Evolutionary conservation across 768 basidiomycete species (phyloP).

Genomic region (Boletus rufocinnamomeus): DNA sequence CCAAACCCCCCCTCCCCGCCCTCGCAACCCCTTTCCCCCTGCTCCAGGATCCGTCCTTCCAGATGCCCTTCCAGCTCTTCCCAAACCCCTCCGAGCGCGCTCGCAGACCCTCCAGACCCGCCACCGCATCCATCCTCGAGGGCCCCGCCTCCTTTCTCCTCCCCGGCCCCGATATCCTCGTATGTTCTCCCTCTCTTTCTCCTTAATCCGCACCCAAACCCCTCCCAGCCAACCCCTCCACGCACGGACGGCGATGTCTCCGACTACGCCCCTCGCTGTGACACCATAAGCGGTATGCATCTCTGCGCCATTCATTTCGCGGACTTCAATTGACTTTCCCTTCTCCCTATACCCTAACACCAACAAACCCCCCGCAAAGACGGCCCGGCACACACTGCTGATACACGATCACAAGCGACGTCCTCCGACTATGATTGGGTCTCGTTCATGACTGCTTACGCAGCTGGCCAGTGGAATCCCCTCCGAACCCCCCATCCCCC

Average conservation of each 20-base stretch:
- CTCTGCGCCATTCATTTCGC: not conserved
- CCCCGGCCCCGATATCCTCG: slow-evolving; percentile 31
- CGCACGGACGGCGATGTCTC: slow-evolving; percentile 12
- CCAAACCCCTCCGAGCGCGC: slow-evolving; percentile 26
- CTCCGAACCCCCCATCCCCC: slow-evolving; percentile 67
- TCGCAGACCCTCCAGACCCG: slow-evolving; percentile 38
- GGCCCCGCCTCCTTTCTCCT: slow-evolving; percentile 43
- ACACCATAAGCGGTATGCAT: slow-evolving; percentile 28
- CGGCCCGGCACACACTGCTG: slow-evolving; percentile 7
- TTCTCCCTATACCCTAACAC: slow-evolving; percentile 25
- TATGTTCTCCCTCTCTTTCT: slow-evolving; percentile 1
- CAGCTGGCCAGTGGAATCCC: slow-evolving; percentile 79
- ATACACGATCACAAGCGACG: slow-evolving; percentile 20
- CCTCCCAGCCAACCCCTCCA: slow-evolving; percentile 6
- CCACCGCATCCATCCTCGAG: slow-evolving; percentile 48
- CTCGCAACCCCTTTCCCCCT: slow-evolving; percentile 29
- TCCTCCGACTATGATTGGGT: slow-evolving; percentile 63
- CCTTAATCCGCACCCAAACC: not conserved
- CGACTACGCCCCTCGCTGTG: slow-evolving; percentile 13
- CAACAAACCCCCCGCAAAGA: slow-evolving; percentile 14
- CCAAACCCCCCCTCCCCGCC: too few species aligned
- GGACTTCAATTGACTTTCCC: slow-evolving; percentile 3
- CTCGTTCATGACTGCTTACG: slow-evolving; percentile 75
- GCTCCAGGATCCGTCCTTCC: slow-evolving; percentile 26
- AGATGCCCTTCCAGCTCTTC: slow-evolving; percentile 40